Evolutionary conservation across 148 eudicot species (phyloP).

Genomic region (Rhododendron griersonianum): DNA sequence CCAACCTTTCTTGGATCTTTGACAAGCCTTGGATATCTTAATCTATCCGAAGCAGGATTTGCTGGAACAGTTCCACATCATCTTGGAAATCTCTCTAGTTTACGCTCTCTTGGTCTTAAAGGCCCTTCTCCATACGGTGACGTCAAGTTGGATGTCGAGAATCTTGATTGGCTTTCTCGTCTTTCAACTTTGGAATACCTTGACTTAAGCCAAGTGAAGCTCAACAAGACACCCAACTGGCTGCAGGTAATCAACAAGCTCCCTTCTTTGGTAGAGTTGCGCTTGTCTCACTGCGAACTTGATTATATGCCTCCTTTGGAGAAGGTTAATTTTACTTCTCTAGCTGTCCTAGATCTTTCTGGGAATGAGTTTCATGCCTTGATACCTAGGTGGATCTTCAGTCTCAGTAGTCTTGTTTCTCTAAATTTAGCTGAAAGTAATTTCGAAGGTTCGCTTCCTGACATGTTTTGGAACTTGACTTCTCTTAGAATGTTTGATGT

Average conservation of each 20-base stretch:
- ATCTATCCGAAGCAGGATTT: not conserved
- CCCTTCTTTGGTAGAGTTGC: not conserved
- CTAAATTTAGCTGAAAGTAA: not conserved
- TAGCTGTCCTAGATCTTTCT: not conserved
- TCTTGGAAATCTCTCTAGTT: slow-evolving; percentile 1
- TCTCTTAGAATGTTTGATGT: not conserved
- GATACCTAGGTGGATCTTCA: not conserved
- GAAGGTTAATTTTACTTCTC: not conserved
- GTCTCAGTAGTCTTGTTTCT: not conserved
- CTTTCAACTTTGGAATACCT: not conserved
- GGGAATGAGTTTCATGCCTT: not conserved
- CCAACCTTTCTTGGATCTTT: not conserved
- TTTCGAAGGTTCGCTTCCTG: not conserved
- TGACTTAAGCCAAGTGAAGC: not conserved
- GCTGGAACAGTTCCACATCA: not conserved
- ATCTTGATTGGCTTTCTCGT: not conserved
- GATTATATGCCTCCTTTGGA: not conserved
- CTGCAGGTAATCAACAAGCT: not conserved
- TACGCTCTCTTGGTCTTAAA: not conserved
- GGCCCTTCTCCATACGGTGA: no score
- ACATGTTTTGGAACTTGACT: not conserved
- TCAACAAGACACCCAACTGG: not conserved
- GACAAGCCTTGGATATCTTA: not conserved
- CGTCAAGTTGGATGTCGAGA: not conserved
- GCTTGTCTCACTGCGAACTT: not conserved